Base-by-base conservation (phyloP, 331 rosid species). In the Dryas integrifolia region DNA sequence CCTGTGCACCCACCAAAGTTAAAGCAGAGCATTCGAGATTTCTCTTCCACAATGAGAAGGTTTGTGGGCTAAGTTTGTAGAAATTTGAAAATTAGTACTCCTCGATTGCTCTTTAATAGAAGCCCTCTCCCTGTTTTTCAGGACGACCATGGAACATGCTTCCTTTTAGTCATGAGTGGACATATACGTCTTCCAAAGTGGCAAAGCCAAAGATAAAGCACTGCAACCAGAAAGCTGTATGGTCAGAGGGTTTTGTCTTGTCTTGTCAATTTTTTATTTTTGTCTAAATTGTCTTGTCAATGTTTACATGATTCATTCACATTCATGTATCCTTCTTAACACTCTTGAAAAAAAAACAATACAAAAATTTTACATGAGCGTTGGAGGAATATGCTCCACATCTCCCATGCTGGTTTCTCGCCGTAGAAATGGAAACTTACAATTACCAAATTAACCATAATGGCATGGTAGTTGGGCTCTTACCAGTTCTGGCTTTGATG, bases 81-180 rank as follows among this genome's bases (percentile, higher is more conserved):
- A 51, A 30, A 69, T 74, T 53, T 44, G 24, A 70, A 53, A 44
- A 10, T 26, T 16, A 71, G 35, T 30, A 7, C 47, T 56, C 62
- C 60, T 48, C 7, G 38, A 30, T 30, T 30, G 35, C 21, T 3
- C 41, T n/a, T 40, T 46, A 5, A 69, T 3, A 57, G 44, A 62
- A 47, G 69, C 67, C 46, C 43, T 55, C 62, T 69, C 58, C 48
- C 76, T 50, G 3, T 65, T 11, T 80, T 86, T 74, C 16, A 76
- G 87, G 82, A 76, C 77, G 67, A 73, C 85, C 94, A 76, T 69
- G 71, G 76, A 81, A 86, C 56, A 61, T 88, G 91, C 84, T 41
- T 21, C 43, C 43, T 46, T 21, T 7, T 8, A 18, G 7, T 53
- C 5, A 24, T 57, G 4, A 7, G 40, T 24, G 38, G 38, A 55